Evolutionary conservation across 352 stramenopile genomes (phyloP).

Genomic region (Pythium oligandrum): DNA sequence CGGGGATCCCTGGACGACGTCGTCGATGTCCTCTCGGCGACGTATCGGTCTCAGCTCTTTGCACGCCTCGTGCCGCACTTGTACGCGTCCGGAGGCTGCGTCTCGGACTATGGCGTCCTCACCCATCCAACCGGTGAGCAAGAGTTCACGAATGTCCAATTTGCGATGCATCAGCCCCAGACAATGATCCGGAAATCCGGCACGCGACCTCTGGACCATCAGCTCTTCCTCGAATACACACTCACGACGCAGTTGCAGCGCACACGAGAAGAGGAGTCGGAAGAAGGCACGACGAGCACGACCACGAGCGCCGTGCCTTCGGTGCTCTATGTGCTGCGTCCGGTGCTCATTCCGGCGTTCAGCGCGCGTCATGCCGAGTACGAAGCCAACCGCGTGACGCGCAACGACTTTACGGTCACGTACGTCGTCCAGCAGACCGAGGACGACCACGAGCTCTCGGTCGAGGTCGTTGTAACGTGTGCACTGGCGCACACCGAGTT

Average conservation of each 20-base stretch:
- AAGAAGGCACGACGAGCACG: conserved; percentile 18
- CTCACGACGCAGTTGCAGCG: conserved; percentile 54
- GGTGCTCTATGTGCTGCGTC: conserved; percentile 58
- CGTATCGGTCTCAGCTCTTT: conserved; percentile 29
- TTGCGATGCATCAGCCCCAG: conserved; percentile 38
- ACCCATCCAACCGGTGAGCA: conserved; percentile 58
- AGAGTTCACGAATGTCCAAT: conserved; percentile 56
- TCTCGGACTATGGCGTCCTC: conserved; percentile 41
- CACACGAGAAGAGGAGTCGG: conserved; percentile 28
- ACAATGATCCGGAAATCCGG: no score
- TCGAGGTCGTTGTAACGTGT: conserved; percentile 63
- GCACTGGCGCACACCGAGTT: conserved; percentile 10
- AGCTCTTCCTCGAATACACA: conserved; percentile 60
- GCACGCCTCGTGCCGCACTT: conserved; percentile 35
- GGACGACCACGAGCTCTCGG: conserved; percentile 25
- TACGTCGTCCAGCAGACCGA: conserved; percentile 63
- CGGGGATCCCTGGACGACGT: conserved; percentile 43
- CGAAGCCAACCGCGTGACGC: conserved; percentile 25
- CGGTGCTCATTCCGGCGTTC: conserved; percentile 32
- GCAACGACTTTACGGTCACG: conserved; percentile 52
- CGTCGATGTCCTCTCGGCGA: conserved; percentile 42
- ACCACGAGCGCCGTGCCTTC: conserved; percentile 39
- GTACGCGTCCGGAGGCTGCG: conserved; percentile 34
- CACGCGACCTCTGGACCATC: conserved; percentile 20
- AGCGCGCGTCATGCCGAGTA: conserved; percentile 27